Base-by-base conservation (phyloP, 2,329 filamentous ascomycete species). In the Lachnellula occidentalis region DNA sequence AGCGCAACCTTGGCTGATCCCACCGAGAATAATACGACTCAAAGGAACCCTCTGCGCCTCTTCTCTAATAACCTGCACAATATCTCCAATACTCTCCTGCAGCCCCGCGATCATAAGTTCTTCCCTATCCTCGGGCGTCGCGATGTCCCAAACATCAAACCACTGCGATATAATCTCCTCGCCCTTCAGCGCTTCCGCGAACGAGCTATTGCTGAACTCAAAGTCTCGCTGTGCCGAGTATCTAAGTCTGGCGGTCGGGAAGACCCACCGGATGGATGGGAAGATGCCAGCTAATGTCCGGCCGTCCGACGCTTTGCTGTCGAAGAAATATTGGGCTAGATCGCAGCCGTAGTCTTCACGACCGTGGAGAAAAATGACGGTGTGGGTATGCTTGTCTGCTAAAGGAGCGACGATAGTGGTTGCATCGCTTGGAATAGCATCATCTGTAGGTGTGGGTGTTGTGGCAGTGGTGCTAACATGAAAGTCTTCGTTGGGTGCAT, bases 81-180 rank as follows among this genome's bases (percentile, higher is more conserved):
- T 62, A 4, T 60, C 55, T 0, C 47, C 46, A 0, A 76, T 70
- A 54, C 70, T 72, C 11, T 74, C 72, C 22, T 59, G 61, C 15
- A 80, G 61, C 0, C 76, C 76, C 0, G 61, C 55, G 0, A 63
- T 61, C 63, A 78, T 75, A 3, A 75, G 56, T 3, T 75, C 71
- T 59, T 78, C 73, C 24, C 65, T 62, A 12, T 73, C 64, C 1
- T 69, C 53, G n/a, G 76, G 73, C 49, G 73, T 66, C 2, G 52
- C 41, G n/a, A 62, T 31, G 22, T 50, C 39, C 69, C 71, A 76
- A 34, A 79, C 68, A 61, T 80, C 76, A 62, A 79, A 81, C 78
- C 78, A 81, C 60, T 78, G 76, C 2, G 53, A 60, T 5, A 71
- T 68, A 5, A 58, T 45, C 34, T 58, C 55, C 37, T 61, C 55